Percentiles rank a stretch among this genome's conserved stretches.
Evolutionary conservation across 257 asterid genomes (phyloP).

Genomic region (Solanum paucissectum): DNA sequence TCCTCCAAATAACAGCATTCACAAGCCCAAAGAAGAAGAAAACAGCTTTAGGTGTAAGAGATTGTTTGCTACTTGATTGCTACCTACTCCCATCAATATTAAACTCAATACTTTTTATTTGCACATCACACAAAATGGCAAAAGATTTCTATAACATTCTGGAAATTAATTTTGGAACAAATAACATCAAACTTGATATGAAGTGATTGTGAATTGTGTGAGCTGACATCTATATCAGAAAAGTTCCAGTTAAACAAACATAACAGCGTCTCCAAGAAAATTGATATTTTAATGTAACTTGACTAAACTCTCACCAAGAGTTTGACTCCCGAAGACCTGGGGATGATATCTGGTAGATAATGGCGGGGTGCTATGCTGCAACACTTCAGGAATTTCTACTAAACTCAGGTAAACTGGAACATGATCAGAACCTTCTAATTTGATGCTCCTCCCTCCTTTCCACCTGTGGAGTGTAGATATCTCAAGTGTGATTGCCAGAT

Average conservation of each 20-base stretch:
- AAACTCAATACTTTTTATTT: background rate
- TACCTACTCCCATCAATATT: background rate
- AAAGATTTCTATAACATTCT: background rate
- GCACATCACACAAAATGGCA: background rate
- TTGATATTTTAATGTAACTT: background rate
- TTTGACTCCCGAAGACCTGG: constrained; percentile 80
- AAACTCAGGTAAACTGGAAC: constrained; percentile 70
- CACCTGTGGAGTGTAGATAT: constrained; percentile 23
- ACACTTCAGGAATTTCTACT: constrained; percentile 44
- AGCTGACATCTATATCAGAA: background rate
- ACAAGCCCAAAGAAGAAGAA: background rate
- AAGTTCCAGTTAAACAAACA: background rate
- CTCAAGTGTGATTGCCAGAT: background rate
- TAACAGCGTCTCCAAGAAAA: background rate
- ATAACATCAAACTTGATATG: background rate
- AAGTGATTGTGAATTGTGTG: background rate
- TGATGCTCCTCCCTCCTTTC: constrained; percentile 53
- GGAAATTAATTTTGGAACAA: background rate
- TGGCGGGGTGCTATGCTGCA: constrained; percentile 66
- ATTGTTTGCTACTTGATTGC: background rate
- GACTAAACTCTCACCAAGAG: constrained; percentile 50
- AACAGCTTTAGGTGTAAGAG: background rate
- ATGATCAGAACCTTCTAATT: constrained; percentile 95
- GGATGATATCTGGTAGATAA: constrained; percentile 81
- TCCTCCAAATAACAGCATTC: background rate